A percentile compares a stretch with the other conserved stretches of the same genome.
These are phyloP conservation scores for Diaporthe aspalathi DNA, from an alignment of 2,329 filamentous ascomycete species.

Conservation along the genomic window DNA sequence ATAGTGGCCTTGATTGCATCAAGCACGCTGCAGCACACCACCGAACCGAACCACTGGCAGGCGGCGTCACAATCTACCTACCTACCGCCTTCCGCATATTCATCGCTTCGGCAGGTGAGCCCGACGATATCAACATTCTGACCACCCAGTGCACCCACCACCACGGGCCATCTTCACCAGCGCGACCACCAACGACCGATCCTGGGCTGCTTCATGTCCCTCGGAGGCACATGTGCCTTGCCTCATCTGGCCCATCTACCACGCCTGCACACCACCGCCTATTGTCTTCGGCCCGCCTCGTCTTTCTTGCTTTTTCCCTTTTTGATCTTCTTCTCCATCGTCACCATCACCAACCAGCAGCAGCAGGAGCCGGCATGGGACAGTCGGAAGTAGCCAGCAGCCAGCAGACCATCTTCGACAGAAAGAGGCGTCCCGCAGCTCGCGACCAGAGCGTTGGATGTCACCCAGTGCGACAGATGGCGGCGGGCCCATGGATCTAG, in stretches of 20 bases:
- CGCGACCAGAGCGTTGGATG: conserved; percentile 24
- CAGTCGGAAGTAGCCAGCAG: conserved; percentile 1
- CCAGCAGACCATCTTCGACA: background rate
- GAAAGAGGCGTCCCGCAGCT: conserved; percentile 14
- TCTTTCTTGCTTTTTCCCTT: background rate
- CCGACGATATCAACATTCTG: conserved; percentile 23
- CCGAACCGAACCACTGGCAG: conserved; percentile 25
- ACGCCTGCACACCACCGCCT: conserved; percentile 2
- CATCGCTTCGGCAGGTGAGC: conserved; percentile 37
- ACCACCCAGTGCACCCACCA: conserved; percentile 7
- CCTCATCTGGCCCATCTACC: conserved; percentile 6
- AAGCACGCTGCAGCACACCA: conserved; percentile 24
- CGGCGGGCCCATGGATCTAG: conserved; percentile 9
- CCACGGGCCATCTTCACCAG: background rate
- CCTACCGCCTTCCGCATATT: conserved; percentile 13
- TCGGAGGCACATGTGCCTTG: conserved; percentile 24
- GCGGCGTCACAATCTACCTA: conserved; percentile 3
- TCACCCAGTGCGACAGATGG: conserved; percentile 29
- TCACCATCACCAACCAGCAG: too few species aligned
- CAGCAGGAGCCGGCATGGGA: background rate
- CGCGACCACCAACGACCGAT: too few species aligned
- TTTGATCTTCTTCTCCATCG: background rate
- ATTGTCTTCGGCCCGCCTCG: background rate
- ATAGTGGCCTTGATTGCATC: conserved; percentile 5
- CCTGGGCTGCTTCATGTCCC: background rate